Evolutionary conservation across 331 rosid genomes (phyloP), one percentile per base, ranked within the genome.

Genomic region (Ulmus americana): DNA sequence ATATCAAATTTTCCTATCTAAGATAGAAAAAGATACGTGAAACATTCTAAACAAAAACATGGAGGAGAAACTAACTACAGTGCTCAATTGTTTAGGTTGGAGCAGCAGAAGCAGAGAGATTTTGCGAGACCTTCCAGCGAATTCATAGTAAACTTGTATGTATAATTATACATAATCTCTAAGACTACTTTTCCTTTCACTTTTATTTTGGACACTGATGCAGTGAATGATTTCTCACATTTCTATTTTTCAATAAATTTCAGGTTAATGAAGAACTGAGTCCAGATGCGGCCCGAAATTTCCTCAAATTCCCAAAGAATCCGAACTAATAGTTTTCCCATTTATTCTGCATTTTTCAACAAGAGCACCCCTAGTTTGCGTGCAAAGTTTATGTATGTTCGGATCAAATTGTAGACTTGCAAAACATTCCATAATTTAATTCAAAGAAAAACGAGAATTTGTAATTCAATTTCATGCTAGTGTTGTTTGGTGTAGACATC

Each of bases 211-310:
- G 15, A 55, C 28, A 71, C 35, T 59, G 10, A 54, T 16, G 41
- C 46, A 53, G 11, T 35, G 2, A 38, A 50, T 65, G 22, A 15
- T 55, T 38, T 5, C 8, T 9, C 39, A 28, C 6, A 7, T 66
- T 50, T 18, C 10, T 63, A 39, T 39, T 71, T 58, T 20, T 12
- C 56, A 57, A 22, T 55, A 57, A 3, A 52, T 39, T 66, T 42
- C 75, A 92, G 96, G 96, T 92, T 47, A 43, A 75, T 64, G 95
- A 86, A 85, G 96, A 80, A 71, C 76, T 92, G 70, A 83, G 84
- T 79, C 59, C 72, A 67, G 96, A 83, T 60, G 89, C 91, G 41
- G 95, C 94, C 7, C 67, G 58, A 66, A 80, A 60, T 66, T 74
- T 86, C 47, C 72, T 88, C 56, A 84, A 77, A 58, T 72, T 85